These are phyloP conservation scores for Acanthamoeba rhysodes DNA, from an alignment of 208 protist genomes.

Conservation along the genomic window DNA sequence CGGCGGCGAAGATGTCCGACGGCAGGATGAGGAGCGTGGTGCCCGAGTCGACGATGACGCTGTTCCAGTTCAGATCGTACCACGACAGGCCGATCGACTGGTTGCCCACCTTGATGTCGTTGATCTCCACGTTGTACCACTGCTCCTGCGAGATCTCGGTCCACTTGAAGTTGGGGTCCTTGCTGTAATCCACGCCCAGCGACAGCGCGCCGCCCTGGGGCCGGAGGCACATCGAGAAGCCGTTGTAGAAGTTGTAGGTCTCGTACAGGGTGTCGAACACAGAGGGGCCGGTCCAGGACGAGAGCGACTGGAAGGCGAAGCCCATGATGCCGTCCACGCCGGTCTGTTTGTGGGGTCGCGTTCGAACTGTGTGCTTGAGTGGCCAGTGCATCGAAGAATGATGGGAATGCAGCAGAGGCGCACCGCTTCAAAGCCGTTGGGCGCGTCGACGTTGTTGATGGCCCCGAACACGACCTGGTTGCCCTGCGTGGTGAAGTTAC, in stretches of 20 bases:
- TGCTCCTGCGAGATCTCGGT: conserved; percentile 27
- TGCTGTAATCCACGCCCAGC: conserved; percentile 37
- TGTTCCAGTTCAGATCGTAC: conserved; percentile 26
- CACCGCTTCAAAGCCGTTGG: conserved; percentile 50
- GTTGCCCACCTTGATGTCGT: conserved; percentile 43
- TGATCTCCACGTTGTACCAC: conserved; percentile 60
- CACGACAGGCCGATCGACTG: conserved; percentile 29
- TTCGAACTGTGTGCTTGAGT: not conserved
- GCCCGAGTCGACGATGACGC: conserved; percentile 67
- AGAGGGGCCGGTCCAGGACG: conserved; percentile 4
- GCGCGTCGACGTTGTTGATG: conserved; percentile 33
- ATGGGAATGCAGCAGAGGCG: not conserved
- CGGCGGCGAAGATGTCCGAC: conserved; percentile 16
- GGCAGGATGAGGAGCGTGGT: conserved; percentile 22
- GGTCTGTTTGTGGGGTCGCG: not conserved
- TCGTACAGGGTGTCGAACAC: conserved; percentile 5
- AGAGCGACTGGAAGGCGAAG: conserved; percentile 12
- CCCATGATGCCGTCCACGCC: conserved; percentile 51
- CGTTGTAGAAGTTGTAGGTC: conserved; percentile 51
- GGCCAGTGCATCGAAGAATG: not conserved
- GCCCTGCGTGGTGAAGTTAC: conserved; percentile 45
- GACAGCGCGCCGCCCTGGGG: not conserved
- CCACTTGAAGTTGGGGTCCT: conserved; percentile 48
- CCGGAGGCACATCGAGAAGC: conserved; percentile 49
- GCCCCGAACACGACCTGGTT: not conserved